Evolutionary conservation across 2,329 filamentous ascomycete species (phyloP).

Genomic region (Hyphodiscus sp.): DNA sequence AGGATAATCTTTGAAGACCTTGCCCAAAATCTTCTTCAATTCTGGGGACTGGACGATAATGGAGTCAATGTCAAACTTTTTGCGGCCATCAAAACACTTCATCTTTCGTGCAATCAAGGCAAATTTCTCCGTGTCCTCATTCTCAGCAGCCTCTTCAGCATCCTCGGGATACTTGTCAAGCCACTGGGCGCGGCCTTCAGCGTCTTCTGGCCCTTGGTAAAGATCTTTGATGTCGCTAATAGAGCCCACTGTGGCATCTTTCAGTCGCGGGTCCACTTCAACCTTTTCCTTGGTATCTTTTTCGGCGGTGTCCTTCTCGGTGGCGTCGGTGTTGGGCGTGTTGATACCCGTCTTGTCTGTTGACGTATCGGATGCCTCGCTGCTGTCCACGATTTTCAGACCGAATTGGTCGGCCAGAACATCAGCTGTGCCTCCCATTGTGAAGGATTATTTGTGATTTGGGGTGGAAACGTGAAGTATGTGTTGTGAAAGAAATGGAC

Average conservation of each 20-base stretch:
- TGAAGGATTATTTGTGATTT: not conserved
- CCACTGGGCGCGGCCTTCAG: conserved; percentile 46
- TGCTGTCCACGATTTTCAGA: not conserved
- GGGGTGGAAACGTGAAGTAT: not conserved
- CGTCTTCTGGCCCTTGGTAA: conserved; percentile 42
- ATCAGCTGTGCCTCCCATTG: not conserved
- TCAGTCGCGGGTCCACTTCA: not conserved
- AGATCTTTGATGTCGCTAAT: conserved; percentile 37
- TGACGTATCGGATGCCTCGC: not conserved
- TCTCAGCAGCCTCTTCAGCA: conserved; percentile 49
- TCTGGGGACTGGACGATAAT: conserved; percentile 58
- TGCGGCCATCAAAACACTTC: conserved; percentile 50
- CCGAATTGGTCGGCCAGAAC: not conserved
- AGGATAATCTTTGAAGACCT: conserved; percentile 27
- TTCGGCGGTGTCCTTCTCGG: not conserved
- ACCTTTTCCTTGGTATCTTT: not conserved
- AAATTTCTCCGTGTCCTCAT: conserved; percentile 53
- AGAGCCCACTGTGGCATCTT: conserved; percentile 3
- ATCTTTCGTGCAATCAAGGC: conserved; percentile 52
- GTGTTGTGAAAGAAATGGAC: not conserved
- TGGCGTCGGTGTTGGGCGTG: not conserved
- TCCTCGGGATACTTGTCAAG: conserved; percentile 47
- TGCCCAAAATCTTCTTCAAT: conserved; percentile 48
- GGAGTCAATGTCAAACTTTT: conserved; percentile 52
- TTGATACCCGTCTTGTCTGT: not conserved